A percentile compares a stretch with the other conserved stretches of the same genome.
Evolutionary conservation across 176 grass and related monocot genomes (phyloP).

Genomic region (Carex littledalei): DNA sequence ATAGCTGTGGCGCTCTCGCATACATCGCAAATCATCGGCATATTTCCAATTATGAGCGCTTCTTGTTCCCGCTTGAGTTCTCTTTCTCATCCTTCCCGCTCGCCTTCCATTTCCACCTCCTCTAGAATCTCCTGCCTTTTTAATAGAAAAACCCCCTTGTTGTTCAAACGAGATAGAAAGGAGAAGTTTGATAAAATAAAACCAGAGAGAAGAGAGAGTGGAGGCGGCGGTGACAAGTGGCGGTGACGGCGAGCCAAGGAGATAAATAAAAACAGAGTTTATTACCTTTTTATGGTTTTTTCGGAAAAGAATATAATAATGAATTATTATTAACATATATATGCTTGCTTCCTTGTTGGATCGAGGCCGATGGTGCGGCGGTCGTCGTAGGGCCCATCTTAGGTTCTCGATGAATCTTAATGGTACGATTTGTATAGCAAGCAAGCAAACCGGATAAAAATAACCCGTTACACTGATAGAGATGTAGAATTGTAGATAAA

Average conservation of each 20-base stretch:
- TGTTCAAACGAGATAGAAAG: neutral
- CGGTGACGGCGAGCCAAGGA: neutral
- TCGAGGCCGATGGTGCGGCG: neutral
- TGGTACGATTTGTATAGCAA: neutral
- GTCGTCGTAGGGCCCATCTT: neutral
- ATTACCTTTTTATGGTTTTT: neutral
- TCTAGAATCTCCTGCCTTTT: neutral
- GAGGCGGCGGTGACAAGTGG: slow-evolving; percentile 10
- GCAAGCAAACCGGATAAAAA: neutral
- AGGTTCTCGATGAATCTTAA: neutral
- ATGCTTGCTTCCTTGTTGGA: neutral
- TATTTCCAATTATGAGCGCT: slow-evolving; percentile 10
- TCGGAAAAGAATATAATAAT: neutral
- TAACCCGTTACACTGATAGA: neutral
- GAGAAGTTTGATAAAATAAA: neutral
- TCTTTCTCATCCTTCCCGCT: neutral
- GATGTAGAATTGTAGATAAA: neutral
- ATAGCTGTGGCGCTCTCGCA: slow-evolving; percentile 86
- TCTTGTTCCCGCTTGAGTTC: neutral
- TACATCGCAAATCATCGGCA: slow-evolving; percentile 98
- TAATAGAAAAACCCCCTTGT: neutral
- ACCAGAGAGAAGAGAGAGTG: neutral
- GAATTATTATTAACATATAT: neutral
- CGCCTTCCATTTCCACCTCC: neutral
- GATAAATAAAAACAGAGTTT: neutral